A percentile compares a stretch with the other conserved stretches of the same genome.
Evolutionary conservation across 805 yeast genomes (phyloP).

Genomic region (Saccharomycopsis capsularis): DNA sequence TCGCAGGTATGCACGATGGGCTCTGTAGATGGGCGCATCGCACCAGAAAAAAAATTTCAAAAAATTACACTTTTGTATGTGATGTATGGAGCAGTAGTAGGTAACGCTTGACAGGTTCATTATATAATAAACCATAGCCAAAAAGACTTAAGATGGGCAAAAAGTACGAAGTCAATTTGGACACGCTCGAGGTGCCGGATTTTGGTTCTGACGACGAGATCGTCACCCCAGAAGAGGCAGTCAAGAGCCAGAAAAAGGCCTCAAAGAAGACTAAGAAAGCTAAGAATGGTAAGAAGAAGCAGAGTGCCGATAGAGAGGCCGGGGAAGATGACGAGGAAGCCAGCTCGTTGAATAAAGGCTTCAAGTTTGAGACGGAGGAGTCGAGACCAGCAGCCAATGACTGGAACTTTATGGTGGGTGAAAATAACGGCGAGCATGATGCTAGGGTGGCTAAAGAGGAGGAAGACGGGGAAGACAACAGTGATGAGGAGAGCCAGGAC

Average conservation of each 20-base stretch:
- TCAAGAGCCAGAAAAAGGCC: slow-evolving; percentile 13
- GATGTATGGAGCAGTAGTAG: too few species aligned
- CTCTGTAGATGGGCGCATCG: too few species aligned
- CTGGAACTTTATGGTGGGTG: slow-evolving; percentile 73
- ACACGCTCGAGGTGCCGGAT: slow-evolving; percentile 40
- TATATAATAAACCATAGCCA: too few species aligned
- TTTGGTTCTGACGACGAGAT: slow-evolving; percentile 41
- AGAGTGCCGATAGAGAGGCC: slow-evolving; percentile 14
- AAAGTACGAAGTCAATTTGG: slow-evolving; percentile 23
- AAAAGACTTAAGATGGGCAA: slow-evolving; percentile 4
- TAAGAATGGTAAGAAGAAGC: slow-evolving; percentile 25
- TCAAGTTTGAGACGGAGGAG: slow-evolving; percentile 60
- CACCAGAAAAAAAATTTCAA: too few species aligned
- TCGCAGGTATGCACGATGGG: too few species aligned
- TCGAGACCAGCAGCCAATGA: slow-evolving; percentile 50
- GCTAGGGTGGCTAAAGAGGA: too few species aligned
- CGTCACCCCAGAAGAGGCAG: slow-evolving; percentile 16
- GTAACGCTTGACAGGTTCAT: too few species aligned
- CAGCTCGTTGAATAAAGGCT: slow-evolving; percentile 58
- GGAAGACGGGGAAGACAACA: too few species aligned
- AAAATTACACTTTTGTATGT: too few species aligned
- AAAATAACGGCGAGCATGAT: slow-evolving; percentile 20
- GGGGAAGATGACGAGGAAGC: slow-evolving; percentile 30
- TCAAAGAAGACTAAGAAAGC: slow-evolving; percentile 24
- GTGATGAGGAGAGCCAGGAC: slow-evolving; percentile 2